Percentiles rank a stretch among this genome's conserved stretches.
phyloP scores from a whole-genome alignment of 768 basidiomycete species.

The Amanita jacksonii region DNA sequence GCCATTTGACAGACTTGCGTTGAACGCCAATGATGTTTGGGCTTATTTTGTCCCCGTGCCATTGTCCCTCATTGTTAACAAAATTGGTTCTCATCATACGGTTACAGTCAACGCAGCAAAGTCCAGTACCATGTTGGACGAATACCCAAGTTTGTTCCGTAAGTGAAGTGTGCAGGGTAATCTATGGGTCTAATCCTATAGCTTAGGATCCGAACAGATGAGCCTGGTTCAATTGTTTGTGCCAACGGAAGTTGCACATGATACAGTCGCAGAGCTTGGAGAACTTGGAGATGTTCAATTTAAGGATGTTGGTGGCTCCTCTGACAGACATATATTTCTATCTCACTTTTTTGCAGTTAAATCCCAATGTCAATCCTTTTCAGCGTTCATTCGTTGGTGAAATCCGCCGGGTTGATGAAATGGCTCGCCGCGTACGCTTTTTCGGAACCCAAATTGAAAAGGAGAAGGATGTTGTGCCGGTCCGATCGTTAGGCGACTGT shows the following conservation, averaged over 20 bases:
- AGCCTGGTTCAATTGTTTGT: slow-evolving; percentile 96
- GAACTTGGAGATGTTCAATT: slow-evolving; percentile 95
- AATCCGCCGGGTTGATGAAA: slow-evolving; percentile 91
- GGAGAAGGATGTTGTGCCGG: slow-evolving; percentile 72
- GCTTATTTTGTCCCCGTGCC: not conserved
- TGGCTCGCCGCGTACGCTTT: slow-evolving; percentile 90
- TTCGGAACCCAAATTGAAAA: slow-evolving; percentile 80
- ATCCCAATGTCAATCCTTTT: slow-evolving; percentile 92
- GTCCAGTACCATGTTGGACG: slow-evolving; percentile 49
- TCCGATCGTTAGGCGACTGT: slow-evolving; percentile 81
- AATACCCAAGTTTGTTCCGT: slow-evolving; percentile 84
- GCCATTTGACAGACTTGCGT: not conserved
- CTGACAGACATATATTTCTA: not conserved
- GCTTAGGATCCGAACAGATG: slow-evolving; percentile 90
- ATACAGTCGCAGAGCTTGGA: slow-evolving; percentile 90
- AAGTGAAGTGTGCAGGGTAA: slow-evolving; percentile 19
- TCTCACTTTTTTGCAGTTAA: slow-evolving; percentile 47
- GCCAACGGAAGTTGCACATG: slow-evolving; percentile 95
- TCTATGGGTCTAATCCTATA: slow-evolving; percentile 10
- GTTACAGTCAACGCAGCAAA: not conserved
- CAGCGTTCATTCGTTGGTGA: slow-evolving; percentile 97
- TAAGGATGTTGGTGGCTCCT: slow-evolving; percentile 65
- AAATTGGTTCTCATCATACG: not conserved
- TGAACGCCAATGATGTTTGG: not conserved
- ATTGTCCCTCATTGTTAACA: not conserved